Percentiles rank a stretch among this genome's conserved stretches.
phyloP scores from a whole-genome alignment of 768 basidiomycete species.

The Baorangia bicolor region DNA sequence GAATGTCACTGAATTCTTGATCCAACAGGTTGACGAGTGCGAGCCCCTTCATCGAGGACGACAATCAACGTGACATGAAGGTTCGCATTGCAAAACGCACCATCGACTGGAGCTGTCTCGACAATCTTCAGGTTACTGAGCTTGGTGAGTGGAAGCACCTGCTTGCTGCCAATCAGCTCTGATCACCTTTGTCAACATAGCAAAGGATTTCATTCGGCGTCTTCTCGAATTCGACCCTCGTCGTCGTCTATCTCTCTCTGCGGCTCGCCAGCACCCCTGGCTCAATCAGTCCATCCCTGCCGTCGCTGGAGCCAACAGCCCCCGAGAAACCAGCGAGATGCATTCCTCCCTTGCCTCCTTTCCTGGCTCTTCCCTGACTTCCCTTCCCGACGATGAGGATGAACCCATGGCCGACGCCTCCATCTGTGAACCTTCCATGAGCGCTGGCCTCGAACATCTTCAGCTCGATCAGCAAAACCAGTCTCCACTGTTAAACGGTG shows the following conservation, averaged over 20 bases:
- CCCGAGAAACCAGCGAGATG: not conserved
- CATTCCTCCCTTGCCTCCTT: conserved; percentile 11
- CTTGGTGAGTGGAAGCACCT: conserved; percentile 41
- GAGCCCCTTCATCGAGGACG: conserved; percentile 80
- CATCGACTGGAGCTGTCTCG: conserved; percentile 62
- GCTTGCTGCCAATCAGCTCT: not conserved
- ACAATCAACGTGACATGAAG: conserved; percentile 56
- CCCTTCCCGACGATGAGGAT: conserved; percentile 24
- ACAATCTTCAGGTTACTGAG: conserved; percentile 37
- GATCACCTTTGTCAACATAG: conserved; percentile 44
- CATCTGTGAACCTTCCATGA: conserved; percentile 28
- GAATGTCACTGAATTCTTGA: not conserved
- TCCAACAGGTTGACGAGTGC: conserved; percentile 66
- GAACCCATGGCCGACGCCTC: conserved; percentile 13
- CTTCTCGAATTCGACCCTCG: conserved; percentile 67
- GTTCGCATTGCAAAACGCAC: conserved; percentile 55
- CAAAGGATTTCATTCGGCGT: conserved; percentile 58
- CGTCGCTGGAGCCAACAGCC: not conserved
- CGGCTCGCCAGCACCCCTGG: conserved; percentile 79
- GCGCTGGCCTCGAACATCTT: conserved; percentile 33
- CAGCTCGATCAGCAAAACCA: conserved; percentile 28
- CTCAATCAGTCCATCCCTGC: conserved; percentile 32
- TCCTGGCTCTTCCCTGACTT: conserved; percentile 21
- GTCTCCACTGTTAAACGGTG: conserved; percentile 7
- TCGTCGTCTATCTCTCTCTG: conserved; percentile 66